Conservation (phyloP, 1,284 basidiomycete genomes). For the Schizophyllum amplum region DNA sequence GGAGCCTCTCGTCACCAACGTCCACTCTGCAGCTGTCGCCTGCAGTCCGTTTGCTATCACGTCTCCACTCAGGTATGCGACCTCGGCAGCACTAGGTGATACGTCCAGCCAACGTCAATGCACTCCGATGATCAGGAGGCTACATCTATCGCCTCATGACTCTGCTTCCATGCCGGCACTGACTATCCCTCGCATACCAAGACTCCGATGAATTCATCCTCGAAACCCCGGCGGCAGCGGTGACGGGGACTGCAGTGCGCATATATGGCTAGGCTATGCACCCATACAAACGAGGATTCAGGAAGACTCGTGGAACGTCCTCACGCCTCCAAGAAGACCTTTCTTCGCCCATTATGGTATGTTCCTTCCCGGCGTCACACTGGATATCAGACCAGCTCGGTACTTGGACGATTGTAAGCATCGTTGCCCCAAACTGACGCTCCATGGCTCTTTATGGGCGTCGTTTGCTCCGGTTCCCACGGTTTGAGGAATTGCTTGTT, state of each 20-base stretch:
- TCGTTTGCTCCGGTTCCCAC: no score
- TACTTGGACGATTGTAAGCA: no score
- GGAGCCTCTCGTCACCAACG: neutral
- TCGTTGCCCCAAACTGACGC: no score
- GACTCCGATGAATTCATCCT: neutral
- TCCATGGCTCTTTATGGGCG: no score
- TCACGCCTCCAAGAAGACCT: no score
- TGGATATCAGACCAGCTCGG: no score
- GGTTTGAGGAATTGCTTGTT: no score
- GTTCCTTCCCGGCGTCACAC: no score
- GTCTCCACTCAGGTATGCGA: neutral
- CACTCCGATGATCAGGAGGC: neutral
- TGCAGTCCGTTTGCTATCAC: neutral
- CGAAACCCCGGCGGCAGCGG: neutral
- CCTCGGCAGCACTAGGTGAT: neutral
- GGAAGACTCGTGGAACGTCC: no score
- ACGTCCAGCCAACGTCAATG: neutral
- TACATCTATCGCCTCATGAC: neutral
- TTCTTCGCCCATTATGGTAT: no score
- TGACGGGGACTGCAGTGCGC: neutral
- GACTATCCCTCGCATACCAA: neutral
- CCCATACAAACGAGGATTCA: no score
- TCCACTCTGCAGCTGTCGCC: neutral
- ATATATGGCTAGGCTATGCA: neutral
- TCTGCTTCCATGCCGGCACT: neutral